Evolutionary conservation across 371 early-diverging fungal species (phyloP).

Genomic region (Actinomucor elegans): DNA sequence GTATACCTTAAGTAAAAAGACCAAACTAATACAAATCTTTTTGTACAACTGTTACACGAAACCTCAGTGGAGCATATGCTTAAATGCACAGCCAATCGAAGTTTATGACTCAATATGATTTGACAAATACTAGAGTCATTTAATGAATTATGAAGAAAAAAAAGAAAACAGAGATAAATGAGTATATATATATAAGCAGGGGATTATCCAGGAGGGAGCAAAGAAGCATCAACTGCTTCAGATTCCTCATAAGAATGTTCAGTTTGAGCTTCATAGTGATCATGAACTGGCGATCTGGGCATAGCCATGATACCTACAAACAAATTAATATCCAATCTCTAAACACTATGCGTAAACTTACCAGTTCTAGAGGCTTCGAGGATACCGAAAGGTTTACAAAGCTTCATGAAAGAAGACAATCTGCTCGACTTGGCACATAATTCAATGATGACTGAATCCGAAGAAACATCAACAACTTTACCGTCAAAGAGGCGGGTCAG

Average conservation of each 20-base stretch:
- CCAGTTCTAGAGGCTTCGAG: constrained; percentile 92
- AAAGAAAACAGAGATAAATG: background rate
- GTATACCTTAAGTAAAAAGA: too few relatives aligned
- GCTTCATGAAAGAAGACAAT: constrained; percentile 86
- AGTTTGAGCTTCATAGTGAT: constrained; percentile 63
- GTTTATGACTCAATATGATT: constrained; percentile 13
- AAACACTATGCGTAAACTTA: constrained; percentile 15
- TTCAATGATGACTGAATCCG: constrained; percentile 81
- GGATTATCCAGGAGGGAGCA: constrained; percentile 90
- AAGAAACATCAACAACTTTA: constrained; percentile 83
- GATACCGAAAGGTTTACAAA: constrained; percentile 91
- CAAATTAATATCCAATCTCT: background rate
- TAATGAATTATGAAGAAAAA: background rate
- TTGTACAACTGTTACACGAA: constrained; percentile 5
- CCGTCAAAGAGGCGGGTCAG: constrained; percentile 84
- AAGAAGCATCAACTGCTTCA: constrained; percentile 77
- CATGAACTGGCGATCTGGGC: constrained; percentile 83
- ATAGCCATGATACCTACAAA: constrained; percentile 88
- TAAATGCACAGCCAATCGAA: constrained; percentile 5
- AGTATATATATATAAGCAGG: background rate
- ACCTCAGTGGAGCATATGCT: too few relatives aligned
- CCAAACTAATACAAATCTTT: too few relatives aligned
- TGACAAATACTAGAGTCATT: background rate
- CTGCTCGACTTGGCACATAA: constrained; percentile 87
- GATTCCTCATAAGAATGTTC: constrained; percentile 54